Evolutionary conservation across 176 grass and related monocot species (phyloP).

Genomic region (Hordeum vulgare): MorexV3_pseudomolecules_assembly NC_058524.1:563248356-563248855

Average conservation of each 20-base stretch:
- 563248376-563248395: conserved; percentile 16
- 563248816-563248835: conserved; percentile 44
- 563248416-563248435: conserved; percentile 35
- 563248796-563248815: conserved; percentile 84
- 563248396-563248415: conserved; percentile 39
- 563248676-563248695: background rate
- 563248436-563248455: background rate
- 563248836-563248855: background rate
- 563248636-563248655: background rate
- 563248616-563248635: conserved; percentile 42
- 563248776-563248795: conserved; percentile 70
- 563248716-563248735: conserved; percentile 23
- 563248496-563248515: conserved; percentile 32
- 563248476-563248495: conserved; percentile 52
- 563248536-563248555: conserved; percentile 36
- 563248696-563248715: background rate
- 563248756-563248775: conserved; percentile 55
- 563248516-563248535: conserved; percentile 41
- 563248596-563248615: conserved; percentile 60
- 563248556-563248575: conserved; percentile 48
- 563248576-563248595: conserved; percentile 59
- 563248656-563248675: background rate
- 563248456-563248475: conserved; percentile 42
- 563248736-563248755: conserved; percentile 38
- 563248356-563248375: background rate